A percentile compares a stretch with the other conserved stretches of the same genome.
These are phyloP conservation scores for Gyromitra esculenta DNA, from an alignment of 2,329 filamentous ascomycete genomes.

Conservation along the genomic window DNA sequence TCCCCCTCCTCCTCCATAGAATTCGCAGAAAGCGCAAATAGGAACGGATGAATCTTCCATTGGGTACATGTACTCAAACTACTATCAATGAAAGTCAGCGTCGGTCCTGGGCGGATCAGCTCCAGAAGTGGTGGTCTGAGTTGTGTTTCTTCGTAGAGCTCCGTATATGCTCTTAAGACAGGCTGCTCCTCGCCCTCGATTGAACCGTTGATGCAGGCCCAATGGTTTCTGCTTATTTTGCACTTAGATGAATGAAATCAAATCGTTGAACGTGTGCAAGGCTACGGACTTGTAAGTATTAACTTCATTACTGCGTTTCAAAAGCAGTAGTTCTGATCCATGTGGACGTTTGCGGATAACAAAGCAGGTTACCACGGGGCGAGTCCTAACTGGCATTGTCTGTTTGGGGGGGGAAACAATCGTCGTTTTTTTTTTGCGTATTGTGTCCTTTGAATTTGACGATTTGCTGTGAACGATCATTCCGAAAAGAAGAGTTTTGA, in stretches of 20 bases:
- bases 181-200: constrained; percentile 30
- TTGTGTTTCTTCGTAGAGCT: constrained; percentile 29
- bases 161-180: constrained; percentile 19
- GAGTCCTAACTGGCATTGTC: constrained; percentile 13
- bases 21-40: constrained; percentile 20
- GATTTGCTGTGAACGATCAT: neutral
- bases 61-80: neutral
- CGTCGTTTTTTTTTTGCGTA: neutral
- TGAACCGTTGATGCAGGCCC: constrained; percentile 26
- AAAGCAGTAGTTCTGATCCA: constrained; percentile 20
- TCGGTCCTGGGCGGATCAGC: constrained; percentile 11
- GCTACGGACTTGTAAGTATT: constrained; percentile 18
- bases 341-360: constrained; percentile 14
- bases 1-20: constrained; percentile 12
- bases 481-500: neutral
- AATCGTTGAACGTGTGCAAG: too few relatives aligned
- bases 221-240: constrained; percentile 14
- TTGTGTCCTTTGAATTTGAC: neutral
- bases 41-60: constrained; percentile 31
- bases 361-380: constrained; percentile 31
- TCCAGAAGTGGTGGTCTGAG: constrained; percentile 26
- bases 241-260: neutral
- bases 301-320: constrained; percentile 19
- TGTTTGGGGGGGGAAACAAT: neutral
- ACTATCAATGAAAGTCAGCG: constrained; percentile 23